These are phyloP conservation scores for barley (Hordeum vulgare) DNA, from an alignment of 176 grass and related monocot species.

Conservation along the genomic window DNA sequence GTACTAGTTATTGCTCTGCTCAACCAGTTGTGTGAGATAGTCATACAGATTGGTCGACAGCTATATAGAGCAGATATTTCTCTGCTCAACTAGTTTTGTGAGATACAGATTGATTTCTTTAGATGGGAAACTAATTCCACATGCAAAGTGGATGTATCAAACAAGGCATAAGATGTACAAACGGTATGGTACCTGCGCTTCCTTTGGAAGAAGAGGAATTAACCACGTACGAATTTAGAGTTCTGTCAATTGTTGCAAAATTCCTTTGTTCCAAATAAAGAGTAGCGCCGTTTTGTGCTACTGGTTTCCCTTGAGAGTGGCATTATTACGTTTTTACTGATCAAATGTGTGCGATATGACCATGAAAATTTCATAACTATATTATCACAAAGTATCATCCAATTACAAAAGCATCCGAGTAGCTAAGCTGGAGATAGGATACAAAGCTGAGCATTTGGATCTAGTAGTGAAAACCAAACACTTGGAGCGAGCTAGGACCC, in stretches of 20 bases:
- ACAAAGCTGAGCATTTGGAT: background rate
- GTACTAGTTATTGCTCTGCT: too few relatives aligned
- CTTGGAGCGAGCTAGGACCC: background rate
- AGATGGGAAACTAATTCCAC: background rate
- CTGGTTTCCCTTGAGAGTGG: background rate
- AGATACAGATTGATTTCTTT: background rate
- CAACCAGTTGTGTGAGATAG: too few relatives aligned
- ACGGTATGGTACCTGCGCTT: background rate
- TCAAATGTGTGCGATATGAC: background rate
- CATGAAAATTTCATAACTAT: background rate
- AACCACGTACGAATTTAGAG: background rate
- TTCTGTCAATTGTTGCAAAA: background rate
- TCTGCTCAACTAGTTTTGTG: background rate
- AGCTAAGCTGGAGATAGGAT: background rate
- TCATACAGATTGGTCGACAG: too few relatives aligned
- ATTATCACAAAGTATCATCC: background rate
- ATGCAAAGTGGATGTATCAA: background rate
- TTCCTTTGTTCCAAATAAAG: background rate
- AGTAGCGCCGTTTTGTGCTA: background rate
- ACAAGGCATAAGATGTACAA: background rate
- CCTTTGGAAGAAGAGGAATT: background rate
- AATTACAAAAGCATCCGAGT: background rate
- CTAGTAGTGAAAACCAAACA: background rate
- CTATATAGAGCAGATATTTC: background rate
- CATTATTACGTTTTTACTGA: background rate